phyloP scores from a whole-genome alignment of 148 eudicot species.

The Fagopyrum homotropicum region DNA sequence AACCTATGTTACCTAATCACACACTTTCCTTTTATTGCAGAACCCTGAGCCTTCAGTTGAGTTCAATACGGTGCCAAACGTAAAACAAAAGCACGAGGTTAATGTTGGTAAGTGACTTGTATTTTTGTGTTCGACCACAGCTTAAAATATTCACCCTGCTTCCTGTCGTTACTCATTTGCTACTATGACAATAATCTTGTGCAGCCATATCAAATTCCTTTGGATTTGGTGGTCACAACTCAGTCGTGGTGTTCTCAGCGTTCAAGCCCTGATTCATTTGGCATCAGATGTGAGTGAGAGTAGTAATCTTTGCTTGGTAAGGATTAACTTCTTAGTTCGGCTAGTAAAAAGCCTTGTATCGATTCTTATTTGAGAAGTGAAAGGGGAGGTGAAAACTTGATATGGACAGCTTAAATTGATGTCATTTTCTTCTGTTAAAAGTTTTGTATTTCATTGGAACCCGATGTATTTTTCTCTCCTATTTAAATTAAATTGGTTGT shows the following conservation, averaged over 20 bases:
- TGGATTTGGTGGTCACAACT: constrained; percentile 97
- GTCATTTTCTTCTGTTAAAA: neutral
- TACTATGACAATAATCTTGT: constrained; percentile 8
- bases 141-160: neutral
- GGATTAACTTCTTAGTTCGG: neutral
- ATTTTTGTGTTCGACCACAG: neutral
- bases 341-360: neutral
- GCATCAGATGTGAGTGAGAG: neutral
- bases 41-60: constrained; percentile 88
- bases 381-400: neutral
- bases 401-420: neutral
- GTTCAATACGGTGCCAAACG: constrained; percentile 76
- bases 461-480: neutral
- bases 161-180: neutral
- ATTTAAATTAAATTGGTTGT: neutral
- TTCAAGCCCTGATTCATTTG: constrained; percentile 62
- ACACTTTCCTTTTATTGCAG: constrained; percentile 30
- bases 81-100: constrained; percentile 81
- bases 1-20: neutral
- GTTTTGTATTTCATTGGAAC: neutral
- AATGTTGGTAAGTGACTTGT: constrained; percentile 66
- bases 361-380: neutral
- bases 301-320: neutral
- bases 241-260: constrained; percentile 88
- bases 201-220: constrained; percentile 98